Conservation (phyloP, 345 rosid species). For the Salix purpurea region DNA sequence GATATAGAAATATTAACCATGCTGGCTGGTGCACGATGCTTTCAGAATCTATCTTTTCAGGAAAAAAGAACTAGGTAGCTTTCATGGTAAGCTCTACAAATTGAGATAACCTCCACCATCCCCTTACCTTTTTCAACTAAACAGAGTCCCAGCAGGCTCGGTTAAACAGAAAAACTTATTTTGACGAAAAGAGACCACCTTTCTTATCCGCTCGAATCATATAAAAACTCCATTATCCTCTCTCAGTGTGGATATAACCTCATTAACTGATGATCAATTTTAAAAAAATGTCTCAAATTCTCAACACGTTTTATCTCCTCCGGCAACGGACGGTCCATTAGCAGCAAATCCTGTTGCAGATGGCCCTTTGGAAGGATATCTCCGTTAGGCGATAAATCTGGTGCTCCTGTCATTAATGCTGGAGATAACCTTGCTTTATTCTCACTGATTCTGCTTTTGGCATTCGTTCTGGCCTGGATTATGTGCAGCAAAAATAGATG, state of each 20-base stretch:
- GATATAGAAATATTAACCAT: too few relatives aligned
- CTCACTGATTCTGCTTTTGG: background rate
- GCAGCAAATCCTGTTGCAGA: background rate
- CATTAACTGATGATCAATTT: background rate
- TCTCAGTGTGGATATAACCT: background rate
- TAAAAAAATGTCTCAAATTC: background rate
- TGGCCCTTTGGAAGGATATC: slow-evolving; percentile 8
- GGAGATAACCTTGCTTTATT: background rate
- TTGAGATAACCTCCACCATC: background rate
- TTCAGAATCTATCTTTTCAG: background rate
- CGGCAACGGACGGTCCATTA: slow-evolving; percentile 10
- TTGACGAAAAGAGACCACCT: background rate
- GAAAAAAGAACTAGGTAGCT: background rate
- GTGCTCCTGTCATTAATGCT: background rate
- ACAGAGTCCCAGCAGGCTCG: background rate
- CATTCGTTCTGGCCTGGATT: background rate
- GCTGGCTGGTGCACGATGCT: background rate
- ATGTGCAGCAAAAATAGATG: background rate
- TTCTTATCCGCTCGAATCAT: slow-evolving; percentile 3
- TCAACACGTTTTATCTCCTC: slow-evolving; percentile 1
- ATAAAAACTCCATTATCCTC: background rate
- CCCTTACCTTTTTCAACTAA: background rate
- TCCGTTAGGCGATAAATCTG: background rate
- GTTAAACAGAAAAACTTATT: background rate
- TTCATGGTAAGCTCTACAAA: background rate